Conservation (phyloP, 1,284 basidiomycete genomes). For the Athelia sp. region DNA sequence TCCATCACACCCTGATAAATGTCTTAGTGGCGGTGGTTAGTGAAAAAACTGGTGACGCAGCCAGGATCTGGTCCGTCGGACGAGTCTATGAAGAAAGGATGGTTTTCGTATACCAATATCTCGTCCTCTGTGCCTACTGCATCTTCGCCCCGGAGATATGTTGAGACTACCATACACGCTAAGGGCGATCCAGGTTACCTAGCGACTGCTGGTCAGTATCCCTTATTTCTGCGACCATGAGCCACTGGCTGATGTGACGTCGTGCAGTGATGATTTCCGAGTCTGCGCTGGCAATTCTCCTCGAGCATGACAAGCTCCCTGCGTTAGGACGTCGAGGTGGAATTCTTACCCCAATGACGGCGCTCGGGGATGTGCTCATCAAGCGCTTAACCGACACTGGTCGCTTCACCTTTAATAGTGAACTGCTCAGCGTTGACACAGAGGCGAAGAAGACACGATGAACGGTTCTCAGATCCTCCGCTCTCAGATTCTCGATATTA, state of each 20-base stretch:
- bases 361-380: constrained; percentile 70
- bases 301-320: constrained; percentile 48
- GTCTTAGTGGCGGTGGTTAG: constrained; percentile 48
- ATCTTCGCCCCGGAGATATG: constrained; percentile 40
- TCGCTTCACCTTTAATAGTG: constrained; percentile 49
- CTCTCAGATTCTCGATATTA: too few species aligned
- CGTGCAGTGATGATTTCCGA: constrained; percentile 71
- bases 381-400: constrained; percentile 56
- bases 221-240: constrained; percentile 2
- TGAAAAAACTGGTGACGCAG: constrained; percentile 44
- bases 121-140: constrained; percentile 39
- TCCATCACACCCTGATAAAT: background rate
- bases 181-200: constrained; percentile 81
- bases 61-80: constrained; percentile 63
- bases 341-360: constrained; percentile 73
- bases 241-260: background rate
- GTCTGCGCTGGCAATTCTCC: constrained; percentile 63
- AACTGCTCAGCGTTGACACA: constrained; percentile 29
- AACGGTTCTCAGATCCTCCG: too few species aligned
- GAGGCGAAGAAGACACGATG: background rate
- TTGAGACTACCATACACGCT: constrained; percentile 55
- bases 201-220: constrained; percentile 54
- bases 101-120: constrained; percentile 52
- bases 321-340: constrained; percentile 61
- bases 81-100: constrained; percentile 57